Base-by-base conservation (phyloP, 805 yeast species). In the Clavispora vitiphila region DNA sequence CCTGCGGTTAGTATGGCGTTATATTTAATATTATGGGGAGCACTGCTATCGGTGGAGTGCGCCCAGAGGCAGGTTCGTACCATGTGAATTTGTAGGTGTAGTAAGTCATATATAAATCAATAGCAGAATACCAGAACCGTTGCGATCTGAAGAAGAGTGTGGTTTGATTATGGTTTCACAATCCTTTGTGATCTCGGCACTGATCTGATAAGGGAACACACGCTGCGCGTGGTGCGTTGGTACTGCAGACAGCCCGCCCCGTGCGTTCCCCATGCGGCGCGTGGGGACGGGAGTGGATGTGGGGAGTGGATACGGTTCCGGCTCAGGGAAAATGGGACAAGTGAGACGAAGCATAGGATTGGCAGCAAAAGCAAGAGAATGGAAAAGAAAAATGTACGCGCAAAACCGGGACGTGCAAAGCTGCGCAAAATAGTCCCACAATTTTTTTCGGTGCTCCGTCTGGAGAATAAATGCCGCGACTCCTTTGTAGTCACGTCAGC, bases 1-100 rank as follows among this genome's bases (percentile, higher is more conserved):
- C 53, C 54, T 50, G 35, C 22, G 12, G 41, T 46, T 43, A 39
- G 42, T 41, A 39, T 20, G 22, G n/a, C n/a, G n/a, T n/a, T n/a
- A n/a, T n/a, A n/a, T n/a, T n/a, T n/a, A n/a, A n/a, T n/a, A n/a
- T n/a, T n/a, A n/a, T n/a, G n/a, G n/a, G n/a, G n/a, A n/a, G n/a
- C n/a, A n/a, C n/a, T n/a, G n/a, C n/a, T n/a, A n/a, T n/a, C n/a
- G n/a, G n/a, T n/a, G n/a, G n/a, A n/a, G n/a, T n/a, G n/a, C n/a
- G n/a, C n/a, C n/a, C n/a, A n/a, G n/a, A n/a, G n/a, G n/a, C n/a
- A n/a, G n/a, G n/a, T n/a, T n/a, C 45, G 22, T 35, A 42, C 45
- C 45, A 42, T 22, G 39, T 25, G n/a, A 42, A 42, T 35, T 38
- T 38, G 36, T 42, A 38, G 7, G 41, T 42, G 37, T 42, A 42